Evolutionary conservation across 2,329 filamentous ascomycete species (phyloP).

Genomic region (Oidium heveae): DNA sequence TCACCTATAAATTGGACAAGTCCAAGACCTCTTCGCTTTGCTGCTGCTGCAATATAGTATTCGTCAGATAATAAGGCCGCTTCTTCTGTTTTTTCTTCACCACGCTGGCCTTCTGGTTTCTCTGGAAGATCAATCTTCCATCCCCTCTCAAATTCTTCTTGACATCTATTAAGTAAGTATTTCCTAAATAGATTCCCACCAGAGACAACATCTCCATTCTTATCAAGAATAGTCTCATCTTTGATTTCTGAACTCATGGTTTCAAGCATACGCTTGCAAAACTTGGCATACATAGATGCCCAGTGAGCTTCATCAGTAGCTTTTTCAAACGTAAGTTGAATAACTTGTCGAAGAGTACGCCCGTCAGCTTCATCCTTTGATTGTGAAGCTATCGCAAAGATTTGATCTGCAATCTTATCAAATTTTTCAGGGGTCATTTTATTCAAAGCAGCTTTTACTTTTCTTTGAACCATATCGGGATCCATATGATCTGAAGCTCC

Average conservation of each 20-base stretch:
- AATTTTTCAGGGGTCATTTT: conserved; percentile 99
- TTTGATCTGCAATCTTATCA: conserved; percentile 81
- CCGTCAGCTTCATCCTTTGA: conserved; percentile 91
- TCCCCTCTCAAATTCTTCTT: conserved; percentile 95
- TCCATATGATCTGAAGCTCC: conserved; percentile 37
- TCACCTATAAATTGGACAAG: conserved; percentile 98
- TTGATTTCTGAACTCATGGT: conserved; percentile 87
- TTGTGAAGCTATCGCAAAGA: conserved; percentile 74
- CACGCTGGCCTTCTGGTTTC: conserved; percentile 41
- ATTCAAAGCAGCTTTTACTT: conserved; percentile 95
- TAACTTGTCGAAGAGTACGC: conserved; percentile 85
- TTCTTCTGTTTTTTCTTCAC: conserved; percentile 34
- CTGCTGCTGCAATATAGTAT: conserved; percentile 81
- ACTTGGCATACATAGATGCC: conserved; percentile 97
- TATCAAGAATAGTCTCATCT: conserved; percentile 85
- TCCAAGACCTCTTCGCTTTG: conserved; percentile 90
- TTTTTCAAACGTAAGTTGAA: conserved; percentile 97
- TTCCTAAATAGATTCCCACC: conserved; percentile 93
- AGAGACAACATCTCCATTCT: conserved; percentile 63
- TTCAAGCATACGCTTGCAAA: conserved; percentile 91
- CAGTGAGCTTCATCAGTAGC: conserved; percentile 95
- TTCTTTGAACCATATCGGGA: conserved; percentile 84
- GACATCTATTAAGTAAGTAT: conserved; percentile 92
- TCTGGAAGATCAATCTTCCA: conserved; percentile 76
- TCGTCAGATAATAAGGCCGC: conserved; percentile 76